Percentiles rank a stretch among this genome's conserved stretches.
These are phyloP conservation scores for Chenopodium berlandieri DNA, from an alignment of 148 eudicot species.

Conservation along the genomic window DNA sequence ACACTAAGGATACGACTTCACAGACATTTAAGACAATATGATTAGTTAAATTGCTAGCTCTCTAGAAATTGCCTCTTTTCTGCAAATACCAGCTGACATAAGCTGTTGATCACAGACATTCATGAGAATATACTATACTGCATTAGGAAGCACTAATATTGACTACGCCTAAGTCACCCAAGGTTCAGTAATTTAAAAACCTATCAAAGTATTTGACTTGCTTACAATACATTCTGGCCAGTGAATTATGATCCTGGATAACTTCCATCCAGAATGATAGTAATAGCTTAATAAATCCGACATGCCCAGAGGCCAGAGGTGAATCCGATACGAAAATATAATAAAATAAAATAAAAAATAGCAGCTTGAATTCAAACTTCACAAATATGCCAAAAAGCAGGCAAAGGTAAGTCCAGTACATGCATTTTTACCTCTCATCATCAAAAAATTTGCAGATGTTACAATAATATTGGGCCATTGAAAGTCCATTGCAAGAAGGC, in stretches of 20 bases:
- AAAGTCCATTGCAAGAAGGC: conserved; percentile 73
- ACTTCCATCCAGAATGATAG: neutral
- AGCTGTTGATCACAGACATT: neutral
- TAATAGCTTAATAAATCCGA: neutral
- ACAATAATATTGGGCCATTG: conserved; percentile 86
- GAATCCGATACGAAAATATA: no score
- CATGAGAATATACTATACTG: no score
- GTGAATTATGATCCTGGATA: neutral
- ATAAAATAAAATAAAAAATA: neutral
- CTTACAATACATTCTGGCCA: neutral
- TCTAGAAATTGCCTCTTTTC: neutral
- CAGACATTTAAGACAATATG: no score
- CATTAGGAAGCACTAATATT: neutral
- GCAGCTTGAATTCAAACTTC: neutral
- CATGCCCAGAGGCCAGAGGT: no score
- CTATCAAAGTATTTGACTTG: neutral
- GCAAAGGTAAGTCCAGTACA: neutral
- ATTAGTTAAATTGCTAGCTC: neutral
- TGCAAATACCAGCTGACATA: neutral
- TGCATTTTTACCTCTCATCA: conserved; percentile 66
- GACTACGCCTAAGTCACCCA: neutral
- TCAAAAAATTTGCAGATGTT: conserved; percentile 91
- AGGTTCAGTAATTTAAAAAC: no score
- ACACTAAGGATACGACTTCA: no score
- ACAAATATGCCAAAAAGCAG: neutral